Evolutionary conservation across 176 grass and related monocot species (phyloP).

Genomic region (Avena eriantha): DNA sequence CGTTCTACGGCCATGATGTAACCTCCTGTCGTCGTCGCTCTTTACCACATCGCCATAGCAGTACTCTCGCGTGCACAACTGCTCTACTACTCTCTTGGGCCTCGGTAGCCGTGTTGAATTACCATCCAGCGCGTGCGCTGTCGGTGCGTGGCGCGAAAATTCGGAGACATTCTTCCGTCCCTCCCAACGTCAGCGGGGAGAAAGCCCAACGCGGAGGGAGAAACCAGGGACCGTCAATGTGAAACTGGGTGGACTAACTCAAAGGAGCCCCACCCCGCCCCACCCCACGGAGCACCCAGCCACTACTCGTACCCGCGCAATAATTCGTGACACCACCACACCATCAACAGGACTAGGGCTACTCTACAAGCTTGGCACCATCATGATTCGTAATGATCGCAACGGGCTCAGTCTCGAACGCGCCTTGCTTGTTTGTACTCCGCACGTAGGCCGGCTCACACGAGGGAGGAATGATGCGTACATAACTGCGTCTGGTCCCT

Average conservation of each 20-base stretch:
- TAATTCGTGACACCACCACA: conserved; percentile 1
- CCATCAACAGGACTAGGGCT: not conserved
- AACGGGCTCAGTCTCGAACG: not conserved
- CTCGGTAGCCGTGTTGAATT: too few relatives aligned
- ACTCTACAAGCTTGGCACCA: not conserved
- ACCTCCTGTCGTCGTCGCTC: not conserved
- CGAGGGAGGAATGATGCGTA: not conserved
- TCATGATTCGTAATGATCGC: conserved; percentile 34
- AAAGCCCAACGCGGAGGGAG: too few relatives aligned
- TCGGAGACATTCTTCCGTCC: too few relatives aligned
- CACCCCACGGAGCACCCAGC: not conserved
- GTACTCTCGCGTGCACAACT: not conserved
- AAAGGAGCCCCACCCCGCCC: too few relatives aligned
- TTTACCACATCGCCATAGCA: not conserved
- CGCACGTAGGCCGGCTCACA: not conserved
- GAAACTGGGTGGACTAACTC: too few relatives aligned
- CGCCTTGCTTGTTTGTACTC: not conserved
- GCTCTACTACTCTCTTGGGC: not conserved
- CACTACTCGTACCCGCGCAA: not conserved
- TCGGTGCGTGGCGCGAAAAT: too few relatives aligned
- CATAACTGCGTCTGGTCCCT: not conserved
- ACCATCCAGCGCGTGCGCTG: too few relatives aligned
- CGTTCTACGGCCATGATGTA: too few relatives aligned
- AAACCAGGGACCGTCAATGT: too few relatives aligned
- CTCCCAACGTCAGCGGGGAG: too few relatives aligned